Conservation (phyloP, 257 asterid genomes). For the Solanum virginianum region DNA sequence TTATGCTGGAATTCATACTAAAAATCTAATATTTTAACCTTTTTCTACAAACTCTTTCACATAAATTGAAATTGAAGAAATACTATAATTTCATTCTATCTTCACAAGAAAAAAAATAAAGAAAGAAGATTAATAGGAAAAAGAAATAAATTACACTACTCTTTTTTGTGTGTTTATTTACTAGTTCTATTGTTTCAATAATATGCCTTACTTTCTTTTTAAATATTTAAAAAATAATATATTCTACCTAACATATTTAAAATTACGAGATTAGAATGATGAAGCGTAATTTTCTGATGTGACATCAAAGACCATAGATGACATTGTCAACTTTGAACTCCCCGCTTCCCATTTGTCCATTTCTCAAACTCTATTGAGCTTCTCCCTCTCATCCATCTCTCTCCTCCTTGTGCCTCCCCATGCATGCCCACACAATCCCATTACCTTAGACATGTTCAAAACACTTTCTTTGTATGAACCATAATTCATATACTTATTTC, state of each 20-base stretch:
- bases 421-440: constrained; percentile 21
- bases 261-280: background rate
- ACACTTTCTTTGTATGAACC: background rate
- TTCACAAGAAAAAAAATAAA: background rate
- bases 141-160: background rate
- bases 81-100: background rate
- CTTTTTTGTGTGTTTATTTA: background rate
- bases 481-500: constrained; percentile 4
- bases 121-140: background rate
- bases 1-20: background rate
- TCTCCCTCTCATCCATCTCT: constrained; percentile 9
- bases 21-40: background rate
- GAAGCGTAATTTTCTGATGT: constrained; percentile 1
- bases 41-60: background rate
- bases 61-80: background rate
- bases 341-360: constrained; percentile 27
- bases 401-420: constrained; percentile 1
- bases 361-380: background rate
- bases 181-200: background rate
- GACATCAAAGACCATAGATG: constrained; percentile 12
- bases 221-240: background rate
- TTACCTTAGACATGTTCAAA: constrained; percentile 9
- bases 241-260: background rate
- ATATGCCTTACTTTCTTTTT: background rate
- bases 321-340: constrained; percentile 12